Evolutionary conservation across 2,329 filamentous ascomycete genomes (phyloP), one percentile per base, ranked within the genome.

Genomic region (Neofusicoccum kwambonambiense): DNA sequence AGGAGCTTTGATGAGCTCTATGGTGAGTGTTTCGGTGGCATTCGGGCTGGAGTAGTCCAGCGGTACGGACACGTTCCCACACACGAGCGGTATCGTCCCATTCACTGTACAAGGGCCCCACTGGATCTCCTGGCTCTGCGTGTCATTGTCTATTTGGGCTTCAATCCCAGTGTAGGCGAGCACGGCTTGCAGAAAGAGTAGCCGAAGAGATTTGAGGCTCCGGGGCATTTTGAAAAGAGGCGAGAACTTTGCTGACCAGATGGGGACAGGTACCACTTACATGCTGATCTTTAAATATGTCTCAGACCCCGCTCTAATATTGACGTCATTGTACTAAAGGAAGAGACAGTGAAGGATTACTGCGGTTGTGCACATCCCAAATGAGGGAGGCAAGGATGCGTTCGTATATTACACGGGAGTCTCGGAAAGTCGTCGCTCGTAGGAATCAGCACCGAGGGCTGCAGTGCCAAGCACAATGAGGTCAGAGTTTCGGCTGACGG

Each of bases 1-100:
- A n/a, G 47, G 19, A n/a, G 67, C 47, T 27, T 65, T 69, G 17
- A 70, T 34, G 4, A 72, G 31, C 15, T 64, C 37, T 2, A 73
- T 51, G 5, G 65, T 56, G 9, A 72, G 51, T 8, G 49, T 67
- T 6, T 67, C 64, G 8, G 62, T 67, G 31, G 68, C 68, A 9
- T 70, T 61, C 9, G 64, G 47, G 22, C 71, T 64, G 12, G 70
- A 71, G 57, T 77, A 78, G 65, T 78, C 76, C 1, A 78, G 70
- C 2, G 76, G 76, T 0, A 78, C 76, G 1, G 67, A 41, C 3
- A 78, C 64, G 17, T 62, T 75, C 1, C 70, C 75, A 64, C 76
- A 78, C 39, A 57, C 54, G 3, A 69, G 15, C 7, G 45, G 35
- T 7, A 39, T 15, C 17, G 57, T 49, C 17, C 19, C 31, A 27